Base-by-base conservation (phyloP, 2,329 filamentous ascomycete species). In the Metarhizium brunneum region DNA sequence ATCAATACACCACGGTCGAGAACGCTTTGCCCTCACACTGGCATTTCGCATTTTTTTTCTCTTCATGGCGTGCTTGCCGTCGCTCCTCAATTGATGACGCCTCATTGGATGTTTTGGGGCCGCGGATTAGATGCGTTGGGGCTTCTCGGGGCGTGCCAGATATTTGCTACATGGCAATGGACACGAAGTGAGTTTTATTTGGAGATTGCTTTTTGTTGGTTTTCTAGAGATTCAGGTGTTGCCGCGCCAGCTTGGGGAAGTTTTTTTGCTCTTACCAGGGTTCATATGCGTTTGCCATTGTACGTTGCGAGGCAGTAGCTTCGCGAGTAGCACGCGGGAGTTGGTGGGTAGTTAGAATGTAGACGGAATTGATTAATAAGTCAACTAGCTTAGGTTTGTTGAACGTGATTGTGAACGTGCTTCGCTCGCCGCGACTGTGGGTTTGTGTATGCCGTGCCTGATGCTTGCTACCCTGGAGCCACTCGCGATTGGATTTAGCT, bases 271-370 rank as follows among this genome's bases (percentile, higher is more conserved):
- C 18, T 7, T 35, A 30, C 45, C 8, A 48, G 11, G 45, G 25
- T 14, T n/a, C 45, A 47, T 50, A 42, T 53, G 55, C 47, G 47
- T 52, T 40, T 36, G 4, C 42, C 42, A 20, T 36, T 45, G 55
- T 32, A 52, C 51, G 30, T 16, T n/a, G 30, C 45, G n/a, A 18
- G 53, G 29, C 49, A 50, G 49, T 47, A 43, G 16, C 14, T 47
- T 48, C 45, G 49, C 47, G 45, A 38, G 51, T 29, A 38, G 36
- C 51, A 49, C 50, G 50, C 53, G 52, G 56, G 56, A 50, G 53
- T 61, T 60, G 54, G 59, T 57, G 58, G 59, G 57, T 54, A 57
- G 50, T 57, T 54, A 58, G 51, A 55, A 57, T 50, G 55, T 60
- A 61, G 57, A 57, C 43, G 54, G 52, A 59, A 60, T 60, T 57